phyloP scores from a whole-genome alignment of 305 asterid species.

The Fraxinus paxiana region DNA sequence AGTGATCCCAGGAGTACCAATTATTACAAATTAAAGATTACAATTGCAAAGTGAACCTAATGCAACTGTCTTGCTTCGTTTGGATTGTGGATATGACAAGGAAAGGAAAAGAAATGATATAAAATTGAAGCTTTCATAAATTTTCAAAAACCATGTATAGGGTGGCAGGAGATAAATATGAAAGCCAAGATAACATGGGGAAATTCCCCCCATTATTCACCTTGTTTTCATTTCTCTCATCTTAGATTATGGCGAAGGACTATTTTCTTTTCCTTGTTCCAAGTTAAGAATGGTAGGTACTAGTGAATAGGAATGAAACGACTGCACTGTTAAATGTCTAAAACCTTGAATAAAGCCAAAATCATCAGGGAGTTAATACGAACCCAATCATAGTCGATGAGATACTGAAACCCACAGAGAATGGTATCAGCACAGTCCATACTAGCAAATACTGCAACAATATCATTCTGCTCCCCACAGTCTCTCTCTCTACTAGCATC shows the following conservation, averaged over 20 bases:
- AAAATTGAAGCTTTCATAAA: background rate
- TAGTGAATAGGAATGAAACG: background rate
- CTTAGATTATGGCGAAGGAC: background rate
- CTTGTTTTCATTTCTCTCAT: background rate
- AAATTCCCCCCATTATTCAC: background rate
- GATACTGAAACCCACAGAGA: slow-evolving; percentile 65
- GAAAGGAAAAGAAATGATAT: background rate
- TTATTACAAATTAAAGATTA: background rate
- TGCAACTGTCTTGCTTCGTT: background rate
- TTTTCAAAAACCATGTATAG: background rate
- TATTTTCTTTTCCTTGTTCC: background rate
- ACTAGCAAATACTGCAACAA: slow-evolving; percentile 66
- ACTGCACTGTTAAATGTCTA: background rate
- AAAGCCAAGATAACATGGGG: background rate
- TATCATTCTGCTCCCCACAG: slow-evolving; percentile 47
- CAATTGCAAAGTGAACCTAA: background rate
- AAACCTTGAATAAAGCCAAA: background rate
- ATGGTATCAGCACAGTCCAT: slow-evolving; percentile 84
- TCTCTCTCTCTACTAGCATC: slow-evolving; percentile 48
- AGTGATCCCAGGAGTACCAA: background rate
- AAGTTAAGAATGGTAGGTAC: background rate
- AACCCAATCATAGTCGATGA: slow-evolving; percentile 82
- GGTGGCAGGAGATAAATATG: background rate
- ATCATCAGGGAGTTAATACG: slow-evolving; percentile 25
- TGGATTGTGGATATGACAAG: background rate